Conservation (phyloP, 2,329 filamentous ascomycete species). For the Fusarium metavorans region DNA sequence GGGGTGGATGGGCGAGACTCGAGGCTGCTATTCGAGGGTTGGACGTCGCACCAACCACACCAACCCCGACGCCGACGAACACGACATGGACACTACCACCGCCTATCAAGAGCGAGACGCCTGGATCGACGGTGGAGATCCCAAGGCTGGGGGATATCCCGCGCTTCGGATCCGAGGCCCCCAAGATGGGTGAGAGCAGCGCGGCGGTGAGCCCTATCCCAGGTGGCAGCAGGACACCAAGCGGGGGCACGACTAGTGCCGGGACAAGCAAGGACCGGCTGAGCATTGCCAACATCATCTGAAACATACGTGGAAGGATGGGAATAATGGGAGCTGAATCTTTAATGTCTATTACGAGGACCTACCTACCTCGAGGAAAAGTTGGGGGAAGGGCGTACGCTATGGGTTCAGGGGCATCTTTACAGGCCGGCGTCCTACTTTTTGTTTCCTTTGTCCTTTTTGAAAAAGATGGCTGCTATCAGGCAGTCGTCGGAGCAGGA, state of each 20-base stretch:
- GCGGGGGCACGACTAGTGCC: slow-evolving; percentile 25
- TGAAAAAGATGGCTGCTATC: slow-evolving; percentile 13
- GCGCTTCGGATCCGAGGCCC: slow-evolving; percentile 45
- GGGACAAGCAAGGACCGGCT: slow-evolving; percentile 49
- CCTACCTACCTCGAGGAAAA: slow-evolving; percentile 27
- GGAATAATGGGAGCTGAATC: slow-evolving; percentile 13
- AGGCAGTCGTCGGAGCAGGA: slow-evolving; percentile 6
- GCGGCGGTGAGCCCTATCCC: slow-evolving; percentile 45
- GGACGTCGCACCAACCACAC: slow-evolving; percentile 41
- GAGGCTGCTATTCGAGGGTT: slow-evolving; percentile 61
- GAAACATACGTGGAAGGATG: slow-evolving; percentile 9
- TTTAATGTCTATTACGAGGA: slow-evolving; percentile 42
- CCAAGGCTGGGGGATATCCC: slow-evolving; percentile 47
- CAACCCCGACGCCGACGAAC: slow-evolving; percentile 49
- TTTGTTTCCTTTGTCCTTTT: slow-evolving; percentile 6
- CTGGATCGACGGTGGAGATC: slow-evolving; percentile 43
- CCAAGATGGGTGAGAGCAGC: slow-evolving; percentile 42
- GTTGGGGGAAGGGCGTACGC: slow-evolving; percentile 11
- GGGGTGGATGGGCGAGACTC: slow-evolving; percentile 84
- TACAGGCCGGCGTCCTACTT: slow-evolving; percentile 17
- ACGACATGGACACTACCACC: slow-evolving; percentile 50
- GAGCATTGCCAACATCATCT: slow-evolving; percentile 62
- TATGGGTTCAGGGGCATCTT: slow-evolving; percentile 20
- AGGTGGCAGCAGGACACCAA: slow-evolving; percentile 38
- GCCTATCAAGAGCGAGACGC: slow-evolving; percentile 52